A percentile compares a stretch with the other conserved stretches of the same genome.
phyloP scores from a whole-genome alignment of 345 rosid genomes.

The thale cress (Arabidopsis thaliana) region DNA sequence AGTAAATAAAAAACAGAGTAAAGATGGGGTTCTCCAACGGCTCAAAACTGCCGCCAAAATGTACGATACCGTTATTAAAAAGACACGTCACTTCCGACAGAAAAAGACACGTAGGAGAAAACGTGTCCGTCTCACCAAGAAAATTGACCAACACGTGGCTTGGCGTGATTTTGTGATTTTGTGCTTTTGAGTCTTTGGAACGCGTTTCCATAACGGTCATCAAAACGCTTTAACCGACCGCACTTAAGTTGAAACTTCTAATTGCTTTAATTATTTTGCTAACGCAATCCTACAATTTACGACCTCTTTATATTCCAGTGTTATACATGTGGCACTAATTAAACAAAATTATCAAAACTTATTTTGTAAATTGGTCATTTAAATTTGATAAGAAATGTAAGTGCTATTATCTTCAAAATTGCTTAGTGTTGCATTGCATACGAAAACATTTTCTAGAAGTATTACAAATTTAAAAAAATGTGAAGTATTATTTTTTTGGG shows the following conservation, averaged over 20 bases:
- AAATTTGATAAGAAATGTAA: neutral
- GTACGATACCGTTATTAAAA: constrained; percentile 37
- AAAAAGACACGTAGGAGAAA: constrained; percentile 32
- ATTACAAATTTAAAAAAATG: neutral
- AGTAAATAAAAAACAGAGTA: constrained; percentile 13
- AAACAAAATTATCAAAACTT: neutral
- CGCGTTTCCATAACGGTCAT: constrained; percentile 49
- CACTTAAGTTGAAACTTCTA: constrained; percentile 36
- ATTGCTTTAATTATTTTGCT: constrained; percentile 19
- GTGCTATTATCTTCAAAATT: neutral
- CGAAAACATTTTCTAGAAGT: neutral
- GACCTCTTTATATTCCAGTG: constrained; percentile 5
- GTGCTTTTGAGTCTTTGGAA: constrained; percentile 3
- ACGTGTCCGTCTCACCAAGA: constrained; percentile 41
- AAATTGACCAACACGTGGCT: constrained; percentile 24
- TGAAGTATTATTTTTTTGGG: no score
- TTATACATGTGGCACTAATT: neutral
- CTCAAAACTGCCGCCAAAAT: constrained; percentile 46
- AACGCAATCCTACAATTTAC: constrained; percentile 31
- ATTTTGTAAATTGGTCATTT: neutral
- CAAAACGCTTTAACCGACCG: constrained; percentile 44
- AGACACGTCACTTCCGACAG: constrained; percentile 45
- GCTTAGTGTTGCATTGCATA: neutral
- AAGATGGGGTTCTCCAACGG: constrained; percentile 34
- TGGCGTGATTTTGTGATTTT: constrained; percentile 11